Evolutionary conservation across 208 protist species (phyloP).

Genomic region (Wallacemonas sp.): DNA sequence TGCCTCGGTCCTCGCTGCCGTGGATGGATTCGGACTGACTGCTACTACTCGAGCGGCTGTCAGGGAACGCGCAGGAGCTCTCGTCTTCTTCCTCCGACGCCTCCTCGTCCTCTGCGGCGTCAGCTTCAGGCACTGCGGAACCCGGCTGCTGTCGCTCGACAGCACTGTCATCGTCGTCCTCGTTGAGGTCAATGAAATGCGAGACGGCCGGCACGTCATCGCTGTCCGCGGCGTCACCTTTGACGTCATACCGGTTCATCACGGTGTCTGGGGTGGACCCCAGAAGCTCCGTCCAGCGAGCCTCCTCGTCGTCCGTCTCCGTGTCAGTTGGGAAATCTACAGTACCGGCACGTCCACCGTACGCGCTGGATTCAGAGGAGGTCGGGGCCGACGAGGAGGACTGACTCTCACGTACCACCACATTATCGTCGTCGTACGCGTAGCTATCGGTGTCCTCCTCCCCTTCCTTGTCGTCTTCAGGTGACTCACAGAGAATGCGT

Average conservation of each 20-base stretch:
- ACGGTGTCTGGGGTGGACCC: neutral
- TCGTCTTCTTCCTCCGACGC: too few relatives aligned
- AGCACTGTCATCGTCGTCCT: neutral
- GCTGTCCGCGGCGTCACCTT: neutral
- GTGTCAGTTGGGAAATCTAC: too few relatives aligned
- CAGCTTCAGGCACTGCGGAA: too few relatives aligned
- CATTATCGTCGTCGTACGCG: neutral
- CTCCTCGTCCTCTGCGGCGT: too few relatives aligned
- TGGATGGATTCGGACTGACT: too few relatives aligned
- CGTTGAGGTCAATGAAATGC: conserved; percentile 3
- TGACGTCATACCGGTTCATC: neutral
- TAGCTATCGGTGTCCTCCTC: too few relatives aligned
- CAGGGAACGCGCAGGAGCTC: too few relatives aligned
- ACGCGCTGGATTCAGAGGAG: too few relatives aligned
- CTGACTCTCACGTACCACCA: neutral
- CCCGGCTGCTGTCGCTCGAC: too few relatives aligned
- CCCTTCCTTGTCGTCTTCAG: neutral
- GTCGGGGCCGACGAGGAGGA: neutral
- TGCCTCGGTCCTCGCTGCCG: too few relatives aligned
- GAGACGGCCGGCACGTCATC: neutral
- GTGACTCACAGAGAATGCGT: neutral
- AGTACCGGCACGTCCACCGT: too few relatives aligned
- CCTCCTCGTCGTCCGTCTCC: neutral
- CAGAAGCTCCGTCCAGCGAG: neutral
- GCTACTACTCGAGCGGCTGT: too few relatives aligned